Evolutionary conservation across 176 grass and related monocot genomes (phyloP).

Genomic region (Aegilops speltoides): DNA sequence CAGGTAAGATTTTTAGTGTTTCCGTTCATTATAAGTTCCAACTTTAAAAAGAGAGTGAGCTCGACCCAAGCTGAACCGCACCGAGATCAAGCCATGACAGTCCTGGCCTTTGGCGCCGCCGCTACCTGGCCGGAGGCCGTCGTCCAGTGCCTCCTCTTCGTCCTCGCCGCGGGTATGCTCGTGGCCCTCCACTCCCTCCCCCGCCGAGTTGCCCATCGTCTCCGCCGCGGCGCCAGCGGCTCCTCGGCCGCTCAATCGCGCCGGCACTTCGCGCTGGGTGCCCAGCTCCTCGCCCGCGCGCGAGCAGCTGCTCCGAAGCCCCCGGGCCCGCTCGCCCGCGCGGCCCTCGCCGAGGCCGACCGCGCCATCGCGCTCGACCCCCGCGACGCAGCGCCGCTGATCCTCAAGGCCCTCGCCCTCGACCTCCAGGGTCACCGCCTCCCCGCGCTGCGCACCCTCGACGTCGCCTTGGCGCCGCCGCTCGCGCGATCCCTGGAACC

Average conservation of each 20-base stretch:
- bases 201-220: constrained; percentile 36
- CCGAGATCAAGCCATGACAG: constrained; percentile 20
- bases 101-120: constrained; percentile 26
- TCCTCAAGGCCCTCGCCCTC: constrained; percentile 87
- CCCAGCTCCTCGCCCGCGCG: constrained; percentile 73
- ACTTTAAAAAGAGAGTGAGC: background rate
- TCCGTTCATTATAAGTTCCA: no score
- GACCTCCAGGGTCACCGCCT: constrained; percentile 73
- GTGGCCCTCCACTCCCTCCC: constrained; percentile 71
- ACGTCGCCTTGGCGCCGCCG: constrained; percentile 58
- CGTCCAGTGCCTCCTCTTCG: constrained; percentile 60
- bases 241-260: constrained; percentile 49
- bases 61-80: background rate
- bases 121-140: constrained; percentile 47
- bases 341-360: constrained; percentile 69
- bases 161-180: constrained; percentile 58
- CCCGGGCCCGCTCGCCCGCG: constrained; percentile 29
- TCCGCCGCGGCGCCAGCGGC: constrained; percentile 33
- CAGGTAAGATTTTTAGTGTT: no score
- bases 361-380: constrained; percentile 74
- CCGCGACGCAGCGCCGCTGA: constrained; percentile 66
- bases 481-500: constrained; percentile 55
- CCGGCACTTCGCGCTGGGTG: constrained; percentile 73
- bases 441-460: constrained; percentile 61
- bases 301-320: constrained; percentile 25